phyloP scores from a whole-genome alignment of 163 green algal species.

The Chlamydomonas reinhardtii region DNA sequence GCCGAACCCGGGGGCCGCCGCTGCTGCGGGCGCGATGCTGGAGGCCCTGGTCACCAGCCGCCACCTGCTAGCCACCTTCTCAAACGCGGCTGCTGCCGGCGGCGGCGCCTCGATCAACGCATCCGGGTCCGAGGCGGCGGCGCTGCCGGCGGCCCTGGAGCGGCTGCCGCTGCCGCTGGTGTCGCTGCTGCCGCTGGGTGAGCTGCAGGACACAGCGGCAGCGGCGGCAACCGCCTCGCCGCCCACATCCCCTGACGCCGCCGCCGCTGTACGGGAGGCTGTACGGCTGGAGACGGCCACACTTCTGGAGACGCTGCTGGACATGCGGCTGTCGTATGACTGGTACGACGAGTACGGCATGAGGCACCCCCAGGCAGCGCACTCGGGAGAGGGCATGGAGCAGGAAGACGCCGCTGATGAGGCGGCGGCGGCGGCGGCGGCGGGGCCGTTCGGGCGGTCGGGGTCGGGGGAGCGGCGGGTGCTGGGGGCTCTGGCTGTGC shows the following conservation, averaged over 20 bases:
- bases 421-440: not conserved
- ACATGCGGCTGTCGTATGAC: slow-evolving; percentile 42
- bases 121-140: not conserved
- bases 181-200: slow-evolving; percentile 24
- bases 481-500: slow-evolving; percentile 16
- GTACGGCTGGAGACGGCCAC: slow-evolving; percentile 15
- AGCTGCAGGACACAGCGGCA: not conserved
- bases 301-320: slow-evolving; percentile 41
- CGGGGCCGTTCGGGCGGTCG: slow-evolving; percentile 3
- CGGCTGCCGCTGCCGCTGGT: slow-evolving; percentile 38
- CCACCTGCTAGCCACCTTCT: not conserved
- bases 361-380: not conserved
- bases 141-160: slow-evolving; percentile 16
- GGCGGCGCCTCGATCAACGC: too few relatives aligned
- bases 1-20: slow-evolving; percentile 8
- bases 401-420: not conserved
- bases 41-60: slow-evolving; percentile 1
- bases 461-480: not conserved
- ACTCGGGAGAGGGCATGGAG: too few relatives aligned
- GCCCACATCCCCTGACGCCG: too few relatives aligned
- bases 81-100: not conserved
- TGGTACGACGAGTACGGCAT: not conserved
- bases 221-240: too few relatives aligned
- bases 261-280: not conserved
- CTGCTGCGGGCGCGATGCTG: slow-evolving; percentile 20